Conservation (phyloP, 2,329 filamentous ascomycete species). For the Emmonsiellopsis sp. region DNA sequence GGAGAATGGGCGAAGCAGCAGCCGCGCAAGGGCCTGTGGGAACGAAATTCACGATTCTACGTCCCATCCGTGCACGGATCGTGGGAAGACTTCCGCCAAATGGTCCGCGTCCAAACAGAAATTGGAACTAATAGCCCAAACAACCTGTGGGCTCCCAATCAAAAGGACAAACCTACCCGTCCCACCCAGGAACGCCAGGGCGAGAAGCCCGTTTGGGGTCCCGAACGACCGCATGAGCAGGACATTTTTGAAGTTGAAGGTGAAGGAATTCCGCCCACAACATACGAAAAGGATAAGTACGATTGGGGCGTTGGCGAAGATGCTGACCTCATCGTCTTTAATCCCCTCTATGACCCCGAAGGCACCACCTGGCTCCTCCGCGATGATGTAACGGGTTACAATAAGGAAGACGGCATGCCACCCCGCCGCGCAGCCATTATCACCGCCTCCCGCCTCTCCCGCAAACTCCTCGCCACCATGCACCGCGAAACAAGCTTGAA, state of each 20-base stretch:
- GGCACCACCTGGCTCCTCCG: conserved; percentile 74
- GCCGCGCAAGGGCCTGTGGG: conserved; percentile 72
- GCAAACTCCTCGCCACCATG: conserved; percentile 72
- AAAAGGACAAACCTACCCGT: conserved; percentile 13
- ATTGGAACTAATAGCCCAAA: conserved; percentile 56
- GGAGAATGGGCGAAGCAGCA: conserved; percentile 61
- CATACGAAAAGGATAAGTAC: conserved; percentile 70
- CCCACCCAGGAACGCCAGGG: conserved; percentile 20
- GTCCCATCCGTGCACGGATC: conserved; percentile 64
- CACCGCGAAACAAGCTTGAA: conserved; percentile 77
- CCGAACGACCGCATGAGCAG: conserved; percentile 55
- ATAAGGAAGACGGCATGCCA: conserved; percentile 51
- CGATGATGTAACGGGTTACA: conserved; percentile 78
- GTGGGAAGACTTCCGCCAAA: conserved; percentile 72
- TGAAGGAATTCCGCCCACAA: conserved; percentile 63
- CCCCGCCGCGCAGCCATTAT: conserved; percentile 80
- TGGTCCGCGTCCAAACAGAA: conserved; percentile 66
- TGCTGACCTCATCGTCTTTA: conserved; percentile 83
- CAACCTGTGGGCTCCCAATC: conserved; percentile 54
- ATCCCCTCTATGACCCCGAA: conserved; percentile 83
- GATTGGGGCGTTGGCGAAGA: conserved; percentile 83
- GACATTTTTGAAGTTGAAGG: conserved; percentile 65
- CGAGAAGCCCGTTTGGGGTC: conserved; percentile 73
- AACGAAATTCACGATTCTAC: conserved; percentile 69
- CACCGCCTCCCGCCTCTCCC: conserved; percentile 74